phyloP scores from a whole-genome alignment of 2,329 filamentous ascomycete species.

The Monascus ruber region DNA sequence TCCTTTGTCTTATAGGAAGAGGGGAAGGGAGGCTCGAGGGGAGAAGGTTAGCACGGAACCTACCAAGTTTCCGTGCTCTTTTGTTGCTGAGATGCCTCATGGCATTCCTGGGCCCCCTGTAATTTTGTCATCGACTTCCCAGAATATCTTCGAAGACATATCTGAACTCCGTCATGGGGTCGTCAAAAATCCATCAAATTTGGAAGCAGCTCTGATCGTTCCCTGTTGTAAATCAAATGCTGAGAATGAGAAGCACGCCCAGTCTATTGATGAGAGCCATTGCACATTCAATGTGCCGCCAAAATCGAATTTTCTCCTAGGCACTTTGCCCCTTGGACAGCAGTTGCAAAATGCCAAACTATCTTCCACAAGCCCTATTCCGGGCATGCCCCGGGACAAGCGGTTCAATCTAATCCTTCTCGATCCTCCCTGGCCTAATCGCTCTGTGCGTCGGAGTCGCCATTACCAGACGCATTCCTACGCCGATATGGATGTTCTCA shows the following conservation, averaged over 20 bases:
- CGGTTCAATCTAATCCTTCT: slow-evolving; percentile 49
- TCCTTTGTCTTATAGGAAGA: background rate
- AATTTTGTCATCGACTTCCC: slow-evolving; percentile 19
- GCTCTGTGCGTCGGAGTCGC: slow-evolving; percentile 43
- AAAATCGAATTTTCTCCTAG: slow-evolving; percentile 36
- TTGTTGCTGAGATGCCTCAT: no score
- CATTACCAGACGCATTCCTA: slow-evolving; percentile 33
- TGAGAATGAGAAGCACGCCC: slow-evolving; percentile 10
- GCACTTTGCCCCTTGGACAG: slow-evolving; percentile 18
- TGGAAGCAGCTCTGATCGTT: slow-evolving; percentile 8
- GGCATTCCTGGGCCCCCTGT: slow-evolving; percentile 12
- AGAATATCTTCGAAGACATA: slow-evolving; percentile 18
- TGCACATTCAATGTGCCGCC: slow-evolving; percentile 37
- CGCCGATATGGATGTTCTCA: slow-evolving; percentile 17
- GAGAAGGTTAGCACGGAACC: background rate
- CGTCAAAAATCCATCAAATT: slow-evolving; percentile 20
- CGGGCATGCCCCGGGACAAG: slow-evolving; percentile 12
- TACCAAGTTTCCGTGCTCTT: no score
- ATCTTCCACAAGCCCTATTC: slow-evolving; percentile 10
- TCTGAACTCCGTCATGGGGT: slow-evolving; percentile 11
- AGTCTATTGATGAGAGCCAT: slow-evolving; percentile 6
- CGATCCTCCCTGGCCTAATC: slow-evolving; percentile 55
- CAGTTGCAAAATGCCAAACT: slow-evolving; percentile 1
- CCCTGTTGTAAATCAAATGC: slow-evolving; percentile 2
- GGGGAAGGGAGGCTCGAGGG: slow-evolving; percentile 1